Evolutionary conservation across 2,329 filamentous ascomycete species (phyloP).

Genomic region (Arthrobotrys entomopaga): DNA sequence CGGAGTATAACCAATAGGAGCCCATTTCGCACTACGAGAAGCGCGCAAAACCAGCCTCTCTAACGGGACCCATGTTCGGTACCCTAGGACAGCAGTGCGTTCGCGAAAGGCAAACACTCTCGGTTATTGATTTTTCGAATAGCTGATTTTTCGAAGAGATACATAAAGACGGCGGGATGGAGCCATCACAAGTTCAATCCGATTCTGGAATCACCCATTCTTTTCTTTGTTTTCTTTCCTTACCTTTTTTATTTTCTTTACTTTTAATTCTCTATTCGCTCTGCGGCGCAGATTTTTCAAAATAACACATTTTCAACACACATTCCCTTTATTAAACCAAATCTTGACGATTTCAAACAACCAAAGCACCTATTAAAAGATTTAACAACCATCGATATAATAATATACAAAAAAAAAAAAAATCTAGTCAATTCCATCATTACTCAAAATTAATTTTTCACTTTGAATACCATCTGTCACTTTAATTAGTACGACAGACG

Average conservation of each 20-base stretch:
- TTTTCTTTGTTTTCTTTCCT: conserved; percentile 35
- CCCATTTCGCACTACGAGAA: conserved; percentile 16
- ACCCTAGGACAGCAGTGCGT: conserved; percentile 3
- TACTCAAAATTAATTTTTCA: conserved; percentile 12
- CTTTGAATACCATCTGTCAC: conserved; percentile 48
- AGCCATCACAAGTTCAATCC: not conserved
- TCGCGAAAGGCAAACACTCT: conserved; percentile 6
- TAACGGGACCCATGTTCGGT: not conserved
- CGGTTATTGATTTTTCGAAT: conserved; percentile 7
- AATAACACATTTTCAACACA: conserved; percentile 50
- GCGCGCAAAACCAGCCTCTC: conserved; percentile 43
- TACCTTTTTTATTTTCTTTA: conserved; percentile 4
- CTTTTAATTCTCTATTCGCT: conserved; percentile 14
- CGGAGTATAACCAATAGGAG: conserved; percentile 41
- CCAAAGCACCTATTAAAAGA: conserved; percentile 11
- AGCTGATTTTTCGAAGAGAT: conserved; percentile 6
- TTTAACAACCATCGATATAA: conserved; percentile 1
- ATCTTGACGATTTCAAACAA: conserved; percentile 20
- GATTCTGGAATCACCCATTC: conserved; percentile 40
- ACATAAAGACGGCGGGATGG: conserved; percentile 26
- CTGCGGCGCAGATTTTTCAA: conserved; percentile 49
- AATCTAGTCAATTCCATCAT: conserved; percentile 9
- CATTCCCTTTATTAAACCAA: conserved; percentile 26
- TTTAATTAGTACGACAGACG: conserved; percentile 54
- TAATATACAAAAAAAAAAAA: not conserved